phyloP scores from a whole-genome alignment of 2,329 filamentous ascomycete genomes.

The Exophiala sp. region DNA sequence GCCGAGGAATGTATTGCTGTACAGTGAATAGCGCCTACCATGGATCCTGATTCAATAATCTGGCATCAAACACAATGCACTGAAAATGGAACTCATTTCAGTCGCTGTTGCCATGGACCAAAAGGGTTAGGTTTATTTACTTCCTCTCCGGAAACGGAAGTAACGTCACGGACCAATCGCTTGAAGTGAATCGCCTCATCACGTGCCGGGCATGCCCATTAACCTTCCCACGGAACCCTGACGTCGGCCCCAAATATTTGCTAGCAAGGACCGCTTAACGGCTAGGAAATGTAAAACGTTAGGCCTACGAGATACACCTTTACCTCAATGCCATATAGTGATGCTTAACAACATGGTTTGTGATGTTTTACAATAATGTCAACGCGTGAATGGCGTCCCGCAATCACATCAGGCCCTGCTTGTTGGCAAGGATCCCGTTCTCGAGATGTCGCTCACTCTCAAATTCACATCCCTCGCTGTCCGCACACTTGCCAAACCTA shows the following conservation, averaged over 20 bases:
- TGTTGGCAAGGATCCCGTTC: neutral
- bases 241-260: neutral
- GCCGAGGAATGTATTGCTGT: neutral
- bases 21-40: too few relatives aligned
- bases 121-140: neutral
- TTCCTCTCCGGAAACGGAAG: neutral
- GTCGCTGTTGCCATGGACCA: neutral
- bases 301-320: neutral
- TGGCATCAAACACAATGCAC: neutral
- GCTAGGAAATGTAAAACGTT: neutral
- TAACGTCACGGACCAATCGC: neutral
- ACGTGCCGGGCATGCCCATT: neutral
- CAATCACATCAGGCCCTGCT: neutral
- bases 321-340: neutral
- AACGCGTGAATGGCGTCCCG: neutral
- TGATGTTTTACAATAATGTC: neutral
- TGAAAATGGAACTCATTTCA: neutral
- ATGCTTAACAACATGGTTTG: neutral
- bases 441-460: slow-evolving; percentile 48
- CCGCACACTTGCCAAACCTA: slow-evolving; percentile 64
- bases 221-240: neutral
- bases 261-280: neutral
- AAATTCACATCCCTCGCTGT: slow-evolving; percentile 64
- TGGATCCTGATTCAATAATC: too few relatives aligned
- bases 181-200: neutral